Evolutionary conservation across 2,329 filamentous ascomycete species (phyloP).

Genomic region (Penicillium hordei): DNA sequence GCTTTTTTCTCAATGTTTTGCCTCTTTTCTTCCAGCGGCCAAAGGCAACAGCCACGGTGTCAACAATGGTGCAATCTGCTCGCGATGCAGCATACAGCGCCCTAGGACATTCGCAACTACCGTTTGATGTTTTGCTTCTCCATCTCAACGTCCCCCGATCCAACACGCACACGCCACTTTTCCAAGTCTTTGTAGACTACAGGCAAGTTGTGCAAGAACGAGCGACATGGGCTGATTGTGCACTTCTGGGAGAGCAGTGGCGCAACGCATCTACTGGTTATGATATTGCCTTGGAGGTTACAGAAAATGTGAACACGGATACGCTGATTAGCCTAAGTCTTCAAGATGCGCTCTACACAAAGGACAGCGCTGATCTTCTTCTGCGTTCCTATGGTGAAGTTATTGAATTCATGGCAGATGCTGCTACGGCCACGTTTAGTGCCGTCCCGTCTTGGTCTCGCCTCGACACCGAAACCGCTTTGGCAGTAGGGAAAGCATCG

Average conservation of each 20-base stretch:
- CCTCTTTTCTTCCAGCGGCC: constrained; percentile 28
- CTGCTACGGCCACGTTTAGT: too few species aligned
- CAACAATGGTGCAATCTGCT: constrained; percentile 10
- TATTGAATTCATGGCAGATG: too few species aligned
- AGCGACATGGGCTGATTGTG: neutral
- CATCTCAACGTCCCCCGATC: constrained; percentile 24
- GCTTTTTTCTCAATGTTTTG: constrained; percentile 44
- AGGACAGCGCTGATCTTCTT: neutral
- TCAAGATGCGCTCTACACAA: neutral
- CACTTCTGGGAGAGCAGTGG: constrained; percentile 52
- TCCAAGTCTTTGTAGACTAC: constrained; percentile 40
- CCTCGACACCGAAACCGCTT: too few species aligned
- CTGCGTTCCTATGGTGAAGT: neutral
- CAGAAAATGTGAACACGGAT: neutral
- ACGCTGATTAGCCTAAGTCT: neutral
- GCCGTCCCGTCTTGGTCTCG: too few species aligned
- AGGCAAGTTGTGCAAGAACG: constrained; percentile 5
- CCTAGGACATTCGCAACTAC: constrained; percentile 28
- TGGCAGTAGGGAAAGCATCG: too few species aligned
- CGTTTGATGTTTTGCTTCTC: constrained; percentile 37
- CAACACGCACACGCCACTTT: constrained; percentile 31
- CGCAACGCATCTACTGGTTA: neutral
- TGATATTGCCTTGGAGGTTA: neutral
- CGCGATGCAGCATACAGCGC: constrained; percentile 19
- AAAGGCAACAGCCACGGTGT: too few species aligned